Evolutionary conservation across 768 basidiomycete genomes (phyloP).

Genomic region (Naematelia aurantialba): DNA sequence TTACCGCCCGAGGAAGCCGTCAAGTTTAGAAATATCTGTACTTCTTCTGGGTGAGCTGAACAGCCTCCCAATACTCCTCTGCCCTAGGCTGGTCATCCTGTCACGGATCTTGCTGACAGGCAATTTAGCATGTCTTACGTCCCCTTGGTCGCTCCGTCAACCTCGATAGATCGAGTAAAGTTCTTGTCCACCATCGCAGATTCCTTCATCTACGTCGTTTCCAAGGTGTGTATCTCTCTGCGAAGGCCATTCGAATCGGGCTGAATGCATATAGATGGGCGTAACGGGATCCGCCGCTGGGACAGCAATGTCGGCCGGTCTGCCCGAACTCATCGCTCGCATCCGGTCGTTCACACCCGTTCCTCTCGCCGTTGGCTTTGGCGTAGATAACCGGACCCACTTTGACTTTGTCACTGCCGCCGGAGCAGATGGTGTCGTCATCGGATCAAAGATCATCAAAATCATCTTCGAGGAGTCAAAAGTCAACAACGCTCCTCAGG

Average conservation of each 20-base stretch:
- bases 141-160: slow-evolving; percentile 91
- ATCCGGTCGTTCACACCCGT: slow-evolving; percentile 73
- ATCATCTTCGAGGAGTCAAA: slow-evolving; percentile 67
- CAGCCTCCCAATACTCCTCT: neutral
- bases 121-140: slow-evolving; percentile 78
- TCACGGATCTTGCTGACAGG: neutral
- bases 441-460: slow-evolving; percentile 79
- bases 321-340: slow-evolving; percentile 78
- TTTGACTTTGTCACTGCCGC: slow-evolving; percentile 78
- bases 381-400: slow-evolving; percentile 83
- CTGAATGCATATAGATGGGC: slow-evolving; percentile 67
- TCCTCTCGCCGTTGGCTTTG: slow-evolving; percentile 94
- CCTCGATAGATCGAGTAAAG: slow-evolving; percentile 76
- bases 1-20: slow-evolving; percentile 96
- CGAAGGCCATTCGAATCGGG: neutral
- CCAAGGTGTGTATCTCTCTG: slow-evolving; percentile 60
- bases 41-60: slow-evolving; percentile 62
- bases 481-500: slow-evolving; percentile 42
- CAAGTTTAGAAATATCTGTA: slow-evolving; percentile 82
- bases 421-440: slow-evolving; percentile 92
- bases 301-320: slow-evolving; percentile 62
- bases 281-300: slow-evolving; percentile 86
- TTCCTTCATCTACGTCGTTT: slow-evolving; percentile 97
- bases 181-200: slow-evolving; percentile 92
- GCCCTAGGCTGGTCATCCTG: too few relatives aligned